Conservation (phyloP, 768 basidiomycete species). For the Pleurotus tuber-regium region DNA sequence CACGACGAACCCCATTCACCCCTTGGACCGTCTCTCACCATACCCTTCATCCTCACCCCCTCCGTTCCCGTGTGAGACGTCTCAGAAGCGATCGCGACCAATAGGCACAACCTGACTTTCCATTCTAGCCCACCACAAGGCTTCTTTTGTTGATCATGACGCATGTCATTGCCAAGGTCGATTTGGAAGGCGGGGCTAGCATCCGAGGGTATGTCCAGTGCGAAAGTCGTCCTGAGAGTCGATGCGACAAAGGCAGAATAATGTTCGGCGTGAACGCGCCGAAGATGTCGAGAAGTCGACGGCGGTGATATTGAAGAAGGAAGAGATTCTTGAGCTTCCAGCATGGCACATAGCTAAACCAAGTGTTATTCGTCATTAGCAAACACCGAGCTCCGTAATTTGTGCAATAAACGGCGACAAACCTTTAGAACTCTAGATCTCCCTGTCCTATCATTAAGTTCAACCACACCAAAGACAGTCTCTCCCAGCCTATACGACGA, state of each 20-base stretch:
- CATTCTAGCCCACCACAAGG: constrained; percentile 86
- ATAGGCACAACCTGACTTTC: constrained; percentile 82
- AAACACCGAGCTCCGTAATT: too few species aligned
- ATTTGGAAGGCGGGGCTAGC: constrained; percentile 86
- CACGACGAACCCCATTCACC: constrained; percentile 76
- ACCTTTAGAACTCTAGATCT: constrained; percentile 84
- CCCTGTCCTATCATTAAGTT: constrained; percentile 73
- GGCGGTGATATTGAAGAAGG: constrained; percentile 57
- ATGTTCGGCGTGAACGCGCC: constrained; percentile 83
- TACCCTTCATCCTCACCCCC: constrained; percentile 50
- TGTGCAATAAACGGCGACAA: constrained; percentile 22
- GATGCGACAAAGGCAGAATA: constrained; percentile 74
- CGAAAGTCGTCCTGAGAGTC: constrained; percentile 77
- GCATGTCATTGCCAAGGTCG: constrained; percentile 37
- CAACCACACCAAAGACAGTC: constrained; percentile 85
- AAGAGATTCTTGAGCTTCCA: constrained; percentile 86
- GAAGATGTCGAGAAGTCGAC: constrained; percentile 48
- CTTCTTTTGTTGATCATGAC: constrained; percentile 15
- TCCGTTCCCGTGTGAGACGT: constrained; percentile 42
- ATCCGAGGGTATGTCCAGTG: constrained; percentile 90
- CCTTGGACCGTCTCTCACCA: constrained; percentile 54
- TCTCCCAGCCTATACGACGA: constrained; percentile 90
- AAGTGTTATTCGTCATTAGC: too few species aligned
- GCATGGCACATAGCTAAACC: constrained; percentile 75
- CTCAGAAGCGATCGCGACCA: constrained; percentile 70